phyloP scores from a whole-genome alignment of 2,329 filamentous ascomycete genomes.

The Xylariales sp. region DNA sequence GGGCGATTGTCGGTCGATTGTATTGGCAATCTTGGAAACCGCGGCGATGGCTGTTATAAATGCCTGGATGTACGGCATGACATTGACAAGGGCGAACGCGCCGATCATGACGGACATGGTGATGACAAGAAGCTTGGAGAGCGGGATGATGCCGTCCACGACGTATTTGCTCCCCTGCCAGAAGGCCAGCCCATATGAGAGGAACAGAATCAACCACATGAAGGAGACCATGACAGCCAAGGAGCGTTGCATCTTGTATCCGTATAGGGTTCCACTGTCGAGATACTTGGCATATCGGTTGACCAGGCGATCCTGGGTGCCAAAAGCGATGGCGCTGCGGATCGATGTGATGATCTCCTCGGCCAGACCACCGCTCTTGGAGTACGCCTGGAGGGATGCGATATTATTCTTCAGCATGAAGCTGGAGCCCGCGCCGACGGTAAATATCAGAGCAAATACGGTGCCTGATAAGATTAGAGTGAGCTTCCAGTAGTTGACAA shows the following conservation, averaged over 20 bases:
- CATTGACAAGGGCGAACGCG: constrained; percentile 8
- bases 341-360: constrained; percentile 61
- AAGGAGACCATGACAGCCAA: constrained; percentile 8
- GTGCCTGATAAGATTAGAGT: constrained; percentile 29
- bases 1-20: constrained; percentile 31
- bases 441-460: constrained; percentile 31
- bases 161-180: constrained; percentile 10
- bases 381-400: constrained; percentile 21
- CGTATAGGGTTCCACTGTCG: background rate
- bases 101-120: constrained; percentile 63
- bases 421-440: constrained; percentile 24
- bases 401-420: constrained; percentile 11
- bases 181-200: constrained; percentile 9
- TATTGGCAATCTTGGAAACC: constrained; percentile 28
- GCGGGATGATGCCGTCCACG: constrained; percentile 3
- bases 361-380: constrained; percentile 45
- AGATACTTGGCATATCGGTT: constrained; percentile 1
- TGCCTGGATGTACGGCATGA: constrained; percentile 45
- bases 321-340: constrained; percentile 9
- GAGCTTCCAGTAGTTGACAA: constrained; percentile 37
- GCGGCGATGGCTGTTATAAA: constrained; percentile 31
- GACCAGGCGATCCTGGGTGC: constrained; percentile 7
- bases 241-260: background rate
- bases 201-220: constrained; percentile 2
- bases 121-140: constrained; percentile 50